Evolutionary conservation across 352 stramenopile genomes (phyloP).

Genomic region (Blastocystis sp.): DNA sequence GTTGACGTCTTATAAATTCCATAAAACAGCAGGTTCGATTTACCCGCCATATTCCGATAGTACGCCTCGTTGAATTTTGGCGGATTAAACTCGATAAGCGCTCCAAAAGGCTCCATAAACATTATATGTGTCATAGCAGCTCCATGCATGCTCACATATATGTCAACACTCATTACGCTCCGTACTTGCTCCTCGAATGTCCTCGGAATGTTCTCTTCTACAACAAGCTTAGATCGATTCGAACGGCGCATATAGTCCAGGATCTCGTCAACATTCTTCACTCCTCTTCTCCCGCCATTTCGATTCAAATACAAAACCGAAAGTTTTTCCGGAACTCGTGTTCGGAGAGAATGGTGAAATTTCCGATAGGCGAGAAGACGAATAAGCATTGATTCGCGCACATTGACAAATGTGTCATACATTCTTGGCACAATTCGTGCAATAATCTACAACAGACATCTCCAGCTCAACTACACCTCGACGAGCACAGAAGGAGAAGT

Average conservation of each 20-base stretch:
- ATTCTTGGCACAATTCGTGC: constrained; percentile 16
- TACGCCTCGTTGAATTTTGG: constrained; percentile 51
- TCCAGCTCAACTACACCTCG: not conserved
- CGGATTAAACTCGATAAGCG: constrained; percentile 41
- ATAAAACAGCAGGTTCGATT: constrained; percentile 8
- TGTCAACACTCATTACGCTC: not conserved
- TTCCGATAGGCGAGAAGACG: not conserved
- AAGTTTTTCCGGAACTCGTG: not conserved
- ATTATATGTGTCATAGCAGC: constrained; percentile 50
- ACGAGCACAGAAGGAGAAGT: not conserved
- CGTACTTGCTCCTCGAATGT: constrained; percentile 36
- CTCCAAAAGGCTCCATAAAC: constrained; percentile 42
- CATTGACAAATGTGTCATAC: constrained; percentile 33
- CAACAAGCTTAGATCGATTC: not conserved
- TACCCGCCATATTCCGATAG: constrained; percentile 40
- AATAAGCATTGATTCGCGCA: not conserved
- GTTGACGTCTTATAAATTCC: constrained; percentile 29
- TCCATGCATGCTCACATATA: constrained; percentile 47
- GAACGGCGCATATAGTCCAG: not conserved
- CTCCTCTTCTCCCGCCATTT: not conserved
- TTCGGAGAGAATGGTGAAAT: not conserved
- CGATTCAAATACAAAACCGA: constrained; percentile 33
- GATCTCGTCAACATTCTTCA: not conserved
- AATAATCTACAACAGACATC: not conserved
- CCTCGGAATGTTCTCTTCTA: not conserved